Evolutionary conservation across 176 grass and related monocot species (phyloP).

Genomic region (Poa annua): DNA sequence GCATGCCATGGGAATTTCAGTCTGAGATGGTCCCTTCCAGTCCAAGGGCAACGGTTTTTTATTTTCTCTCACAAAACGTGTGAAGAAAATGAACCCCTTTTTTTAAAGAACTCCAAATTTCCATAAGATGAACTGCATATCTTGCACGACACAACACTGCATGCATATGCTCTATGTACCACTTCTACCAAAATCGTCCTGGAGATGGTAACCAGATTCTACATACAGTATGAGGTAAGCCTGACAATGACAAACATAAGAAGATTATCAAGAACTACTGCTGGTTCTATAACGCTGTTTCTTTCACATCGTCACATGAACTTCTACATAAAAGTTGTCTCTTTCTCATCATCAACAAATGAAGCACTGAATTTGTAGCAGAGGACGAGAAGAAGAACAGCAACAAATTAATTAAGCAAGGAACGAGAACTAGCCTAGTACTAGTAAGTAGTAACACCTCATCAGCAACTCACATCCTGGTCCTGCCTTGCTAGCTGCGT

Average conservation of each 20-base stretch:
- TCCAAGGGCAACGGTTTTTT: constrained; percentile 20
- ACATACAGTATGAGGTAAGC: neutral
- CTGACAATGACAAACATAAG: neutral
- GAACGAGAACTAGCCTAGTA: constrained; percentile 30
- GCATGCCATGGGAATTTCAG: constrained; percentile 45
- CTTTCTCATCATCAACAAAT: constrained; percentile 15
- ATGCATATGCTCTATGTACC: constrained; percentile 22
- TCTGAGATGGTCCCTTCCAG: constrained; percentile 25
- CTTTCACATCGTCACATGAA: constrained; percentile 12
- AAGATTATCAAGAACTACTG: constrained; percentile 24
- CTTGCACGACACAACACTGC: constrained; percentile 23
- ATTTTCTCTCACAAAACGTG: neutral
- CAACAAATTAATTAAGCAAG: constrained; percentile 26
- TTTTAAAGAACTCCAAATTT: constrained; percentile 34
- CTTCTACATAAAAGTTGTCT: constrained; percentile 19
- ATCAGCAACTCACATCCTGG: constrained; percentile 11
- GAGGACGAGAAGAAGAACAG: constrained; percentile 10
- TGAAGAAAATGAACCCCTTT: neutral
- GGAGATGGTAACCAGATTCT: constrained; percentile 9
- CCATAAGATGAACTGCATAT: constrained; percentile 29
- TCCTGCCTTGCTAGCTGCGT: constrained; percentile 7
- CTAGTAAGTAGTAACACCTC: constrained; percentile 21
- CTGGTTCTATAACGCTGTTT: constrained; percentile 7
- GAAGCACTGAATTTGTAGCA: constrained; percentile 20
- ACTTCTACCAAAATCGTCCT: constrained; percentile 13